A percentile compares a stretch with the other conserved stretches of the same genome.
These are phyloP conservation scores for Trypanosoma vivax DNA, from an alignment of 208 protist species.

Conservation along the genomic window DNA sequence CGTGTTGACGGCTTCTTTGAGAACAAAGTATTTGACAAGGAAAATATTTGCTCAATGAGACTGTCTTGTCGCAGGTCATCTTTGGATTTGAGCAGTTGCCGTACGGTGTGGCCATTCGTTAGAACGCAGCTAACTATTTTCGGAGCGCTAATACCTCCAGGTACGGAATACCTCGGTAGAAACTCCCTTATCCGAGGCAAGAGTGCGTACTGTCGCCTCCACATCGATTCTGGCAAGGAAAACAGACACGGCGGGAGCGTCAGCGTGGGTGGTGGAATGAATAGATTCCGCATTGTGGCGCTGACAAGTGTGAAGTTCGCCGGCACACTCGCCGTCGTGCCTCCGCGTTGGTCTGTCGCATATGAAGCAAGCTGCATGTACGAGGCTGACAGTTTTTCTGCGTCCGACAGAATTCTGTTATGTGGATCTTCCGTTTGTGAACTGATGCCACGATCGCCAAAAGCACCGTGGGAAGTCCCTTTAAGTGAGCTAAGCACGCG, in stretches of 20 bases:
- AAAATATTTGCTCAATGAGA: slow-evolving; percentile 94
- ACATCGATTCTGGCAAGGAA: background rate
- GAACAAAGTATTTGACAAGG: slow-evolving; percentile 77
- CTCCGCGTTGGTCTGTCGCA: slow-evolving; percentile 6
- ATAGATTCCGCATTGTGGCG: slow-evolving; percentile 21
- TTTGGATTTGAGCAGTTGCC: slow-evolving; percentile 85
- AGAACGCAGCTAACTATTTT: slow-evolving; percentile 86
- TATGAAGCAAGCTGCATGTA: slow-evolving; percentile 81
- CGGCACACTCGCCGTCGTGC: slow-evolving; percentile 25
- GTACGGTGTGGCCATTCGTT: slow-evolving; percentile 71
- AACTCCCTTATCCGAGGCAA: slow-evolving; percentile 54
- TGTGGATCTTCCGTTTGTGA: too few relatives aligned
- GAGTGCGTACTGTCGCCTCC: background rate
- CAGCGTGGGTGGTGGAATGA: slow-evolving; percentile 38
- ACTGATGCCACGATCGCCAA: background rate
- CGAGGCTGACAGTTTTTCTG: slow-evolving; percentile 48
- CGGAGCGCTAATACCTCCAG: slow-evolving; percentile 94
- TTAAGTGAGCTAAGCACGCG: slow-evolving; percentile 21
- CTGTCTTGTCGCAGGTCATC: slow-evolving; percentile 96
- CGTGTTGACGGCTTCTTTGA: slow-evolving; percentile 12
- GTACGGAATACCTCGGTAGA: slow-evolving; percentile 47
- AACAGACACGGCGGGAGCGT: slow-evolving; percentile 3
- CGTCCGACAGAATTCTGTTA: too few relatives aligned
- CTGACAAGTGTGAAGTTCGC: slow-evolving; percentile 28
- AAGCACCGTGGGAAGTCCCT: background rate